A percentile compares a stretch with the other conserved stretches of the same genome.
phyloP scores from a whole-genome alignment of 2,329 filamentous ascomycete species.

The Lachnum nothofagi region DNA sequence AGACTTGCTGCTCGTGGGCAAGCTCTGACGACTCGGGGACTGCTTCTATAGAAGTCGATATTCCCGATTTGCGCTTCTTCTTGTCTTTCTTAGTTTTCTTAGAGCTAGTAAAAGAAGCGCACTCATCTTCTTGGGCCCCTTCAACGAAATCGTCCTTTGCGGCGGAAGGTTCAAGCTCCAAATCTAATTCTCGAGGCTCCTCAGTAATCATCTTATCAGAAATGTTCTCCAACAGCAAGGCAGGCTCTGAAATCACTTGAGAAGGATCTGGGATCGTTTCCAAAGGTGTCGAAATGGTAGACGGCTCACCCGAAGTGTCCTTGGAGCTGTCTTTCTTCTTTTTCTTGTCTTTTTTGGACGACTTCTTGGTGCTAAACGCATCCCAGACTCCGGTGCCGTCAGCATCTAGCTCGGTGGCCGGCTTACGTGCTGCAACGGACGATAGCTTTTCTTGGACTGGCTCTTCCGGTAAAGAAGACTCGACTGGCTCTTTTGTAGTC shows the following conservation, averaged over 20 bases:
- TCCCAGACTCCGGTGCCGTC: conserved; percentile 11
- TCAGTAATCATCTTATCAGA: not conserved
- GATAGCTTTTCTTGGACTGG: not conserved
- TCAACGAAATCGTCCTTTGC: not conserved
- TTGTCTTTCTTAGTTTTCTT: conserved; percentile 35
- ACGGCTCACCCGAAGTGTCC: conserved; percentile 2
- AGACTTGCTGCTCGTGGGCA: not conserved
- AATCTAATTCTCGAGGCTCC: not conserved
- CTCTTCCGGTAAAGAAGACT: not conserved
- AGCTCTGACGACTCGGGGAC: not conserved
- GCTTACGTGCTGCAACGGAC: not conserved
- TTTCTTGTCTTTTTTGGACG: not conserved
- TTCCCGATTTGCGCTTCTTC: conserved; percentile 12
- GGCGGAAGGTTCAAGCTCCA: not conserved
- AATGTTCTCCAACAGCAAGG: not conserved
- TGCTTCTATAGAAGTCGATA: conserved; percentile 1
- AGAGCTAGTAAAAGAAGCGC: not conserved
- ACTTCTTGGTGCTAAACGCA: conserved; percentile 3
- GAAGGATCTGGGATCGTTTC: not conserved
- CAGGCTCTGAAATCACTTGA: not conserved
- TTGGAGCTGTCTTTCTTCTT: not conserved
- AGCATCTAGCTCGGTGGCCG: conserved; percentile 2
- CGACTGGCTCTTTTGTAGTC: not conserved
- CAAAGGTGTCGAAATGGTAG: conserved; percentile 3
- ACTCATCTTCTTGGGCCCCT: not conserved